Base-by-base conservation (phyloP, 768 basidiomycete species). In the Pulveroboletus sp. region DNA sequence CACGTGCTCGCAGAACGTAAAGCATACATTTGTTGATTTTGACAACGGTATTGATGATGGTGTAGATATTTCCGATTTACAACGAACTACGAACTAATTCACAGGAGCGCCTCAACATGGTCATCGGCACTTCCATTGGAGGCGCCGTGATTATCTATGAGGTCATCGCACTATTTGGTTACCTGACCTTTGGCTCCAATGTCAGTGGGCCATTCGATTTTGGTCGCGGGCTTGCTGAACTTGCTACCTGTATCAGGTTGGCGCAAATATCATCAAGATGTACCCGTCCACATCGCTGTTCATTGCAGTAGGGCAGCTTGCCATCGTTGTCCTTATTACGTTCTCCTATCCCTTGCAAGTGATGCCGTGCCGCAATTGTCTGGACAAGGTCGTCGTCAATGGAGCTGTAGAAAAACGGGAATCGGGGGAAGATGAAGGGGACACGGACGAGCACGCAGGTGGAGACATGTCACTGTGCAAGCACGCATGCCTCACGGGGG, bases 291-390 rank as follows among this genome's bases (percentile, higher is more conserved):
- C 90, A 1, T 93, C 93, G 31, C 70, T 94, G 35, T 92, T 96
- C 69, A 87, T 99, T 56, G 93, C 95, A 27, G 61, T 94, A 50
- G 95, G 95, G 9, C 92, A 96, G 61, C 71, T 95, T 10, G 96
- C 94, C 11, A 96, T 99, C 64, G 87, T 92, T 32, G 71, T 89
- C 39, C 78, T 95, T 23, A 93, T 98, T 49, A 72, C 92, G 48
- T 91, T 95, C 62, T 93, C 90, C 16, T 95, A 99, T 68, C 94
- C 96, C 0, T 66, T 99, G 44, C 96, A 98, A 69, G 86, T 95
- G 5, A 87, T 93, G 47, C 96, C 96, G 1, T 95, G 93, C 63
- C 78, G 96, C 47, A 89, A 86, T 61, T 93, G 89, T 59, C 71
- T 98, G 37, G 90, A 94, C 72, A 93, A 95, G 69, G 83, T 94